Conservation (phyloP, 352 stramenopile genomes). For the Pythium aquatile region DNA sequence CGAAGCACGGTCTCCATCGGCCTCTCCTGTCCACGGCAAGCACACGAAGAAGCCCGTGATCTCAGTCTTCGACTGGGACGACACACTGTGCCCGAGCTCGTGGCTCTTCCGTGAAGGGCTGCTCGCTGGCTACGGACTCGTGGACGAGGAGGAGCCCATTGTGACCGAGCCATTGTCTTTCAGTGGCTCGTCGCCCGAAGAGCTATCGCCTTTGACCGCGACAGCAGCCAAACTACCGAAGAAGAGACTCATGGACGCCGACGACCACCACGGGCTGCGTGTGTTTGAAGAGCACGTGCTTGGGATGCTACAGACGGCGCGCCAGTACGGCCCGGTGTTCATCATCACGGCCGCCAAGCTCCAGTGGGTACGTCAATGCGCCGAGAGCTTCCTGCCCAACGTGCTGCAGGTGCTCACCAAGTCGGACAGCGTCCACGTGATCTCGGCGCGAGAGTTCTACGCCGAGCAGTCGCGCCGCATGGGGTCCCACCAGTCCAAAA, state of each 20-base stretch:
- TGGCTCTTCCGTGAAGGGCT: conserved; percentile 50
- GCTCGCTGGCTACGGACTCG: conserved; percentile 39
- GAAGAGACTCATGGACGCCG: conserved; percentile 21
- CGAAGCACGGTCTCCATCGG: conserved; percentile 12
- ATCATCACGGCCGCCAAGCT: conserved; percentile 63
- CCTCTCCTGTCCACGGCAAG: conserved; percentile 17
- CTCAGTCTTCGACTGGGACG: conserved; percentile 64
- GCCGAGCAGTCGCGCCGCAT: conserved; percentile 33
- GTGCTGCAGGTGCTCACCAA: conserved; percentile 41
- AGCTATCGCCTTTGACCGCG: not conserved
- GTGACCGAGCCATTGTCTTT: conserved; percentile 11
- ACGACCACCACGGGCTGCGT: conserved; percentile 25
- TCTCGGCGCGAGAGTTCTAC: conserved; percentile 63
- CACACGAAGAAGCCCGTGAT: conserved; percentile 22
- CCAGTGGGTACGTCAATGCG: conserved; percentile 47
- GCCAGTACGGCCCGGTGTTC: conserved; percentile 48
- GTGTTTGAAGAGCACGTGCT: conserved; percentile 44
- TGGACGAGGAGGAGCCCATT: conserved; percentile 28
- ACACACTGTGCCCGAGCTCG: conserved; percentile 61
- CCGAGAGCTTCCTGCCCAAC: conserved; percentile 42
- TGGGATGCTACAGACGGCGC: conserved; percentile 38
- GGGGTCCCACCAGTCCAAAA: conserved; percentile 16
- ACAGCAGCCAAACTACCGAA: conserved; percentile 9
- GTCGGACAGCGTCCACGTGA: conserved; percentile 41
- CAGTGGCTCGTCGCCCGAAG: not conserved